These are phyloP conservation scores for Aspergillus conjunctus DNA, from an alignment of 495 filamentous ascomycete genomes.

Conservation along the genomic window DNA sequence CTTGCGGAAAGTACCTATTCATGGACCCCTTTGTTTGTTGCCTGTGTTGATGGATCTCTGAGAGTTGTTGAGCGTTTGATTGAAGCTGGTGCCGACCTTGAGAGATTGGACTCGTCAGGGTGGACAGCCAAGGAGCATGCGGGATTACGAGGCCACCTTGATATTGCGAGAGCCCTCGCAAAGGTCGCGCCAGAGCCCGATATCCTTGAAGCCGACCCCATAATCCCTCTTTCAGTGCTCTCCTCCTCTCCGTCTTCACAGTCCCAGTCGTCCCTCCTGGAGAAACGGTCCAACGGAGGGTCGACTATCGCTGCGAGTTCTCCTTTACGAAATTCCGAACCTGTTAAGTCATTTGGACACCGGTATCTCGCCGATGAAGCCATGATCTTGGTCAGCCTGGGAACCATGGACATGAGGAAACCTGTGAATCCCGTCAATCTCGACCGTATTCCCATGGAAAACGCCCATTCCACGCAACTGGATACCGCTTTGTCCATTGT, in stretches of 20 bases:
- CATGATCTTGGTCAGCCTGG: conserved; percentile 88
- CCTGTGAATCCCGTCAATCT: conserved; percentile 77
- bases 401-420: conserved; percentile 91
- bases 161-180: conserved; percentile 70
- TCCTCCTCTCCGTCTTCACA: conserved; percentile 52
- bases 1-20: conserved; percentile 80
- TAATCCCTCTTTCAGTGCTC: conserved; percentile 35
- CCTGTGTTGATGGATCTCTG: conserved; percentile 82
- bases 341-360: conserved; percentile 94
- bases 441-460: conserved; percentile 82
- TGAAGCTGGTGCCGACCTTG: conserved; percentile 71
- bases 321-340: conserved; percentile 56
- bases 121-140: conserved; percentile 97
- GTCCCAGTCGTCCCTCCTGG: conserved; percentile 52
- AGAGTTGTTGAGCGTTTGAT: conserved; percentile 76
- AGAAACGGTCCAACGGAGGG: conserved; percentile 52
- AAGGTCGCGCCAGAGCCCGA: conserved; percentile 48
- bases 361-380: conserved; percentile 87
- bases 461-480: conserved; percentile 87
- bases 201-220: conserved; percentile 37
- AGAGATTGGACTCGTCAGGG: conserved; percentile 76
- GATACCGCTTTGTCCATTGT: conserved; percentile 93
- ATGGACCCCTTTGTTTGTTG: conserved; percentile 92
- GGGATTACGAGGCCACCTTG: conserved; percentile 80
- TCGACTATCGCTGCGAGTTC: conserved; percentile 39